phyloP scores from a whole-genome alignment of 2,329 filamentous ascomycete genomes.

The Penicillium concentricum region DNA sequence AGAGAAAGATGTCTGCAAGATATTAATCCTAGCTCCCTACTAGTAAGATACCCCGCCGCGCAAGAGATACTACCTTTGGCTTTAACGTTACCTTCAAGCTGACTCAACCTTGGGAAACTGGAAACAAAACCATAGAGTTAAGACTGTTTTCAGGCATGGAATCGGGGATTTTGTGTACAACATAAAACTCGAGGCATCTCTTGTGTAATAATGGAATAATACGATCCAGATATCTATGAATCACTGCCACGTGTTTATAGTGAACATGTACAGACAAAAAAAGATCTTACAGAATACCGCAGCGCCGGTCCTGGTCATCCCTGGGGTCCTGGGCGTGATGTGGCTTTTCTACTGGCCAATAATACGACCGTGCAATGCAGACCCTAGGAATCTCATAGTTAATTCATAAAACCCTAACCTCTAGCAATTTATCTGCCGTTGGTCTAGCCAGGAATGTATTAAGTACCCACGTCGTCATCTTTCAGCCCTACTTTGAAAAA shows the following conservation, averaged over 20 bases:
- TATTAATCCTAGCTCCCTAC: background rate
- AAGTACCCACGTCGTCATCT: background rate
- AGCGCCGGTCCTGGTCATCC: background rate
- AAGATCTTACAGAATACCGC: background rate
- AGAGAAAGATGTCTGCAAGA: background rate
- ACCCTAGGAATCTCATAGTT: background rate
- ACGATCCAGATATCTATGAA: background rate
- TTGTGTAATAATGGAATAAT: background rate
- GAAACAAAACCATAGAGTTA: background rate
- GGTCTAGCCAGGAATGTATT: background rate
- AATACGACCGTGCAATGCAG: background rate
- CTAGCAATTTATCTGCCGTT: background rate
- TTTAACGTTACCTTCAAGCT: conserved; percentile 6
- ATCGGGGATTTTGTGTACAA: background rate
- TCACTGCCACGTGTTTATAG: background rate
- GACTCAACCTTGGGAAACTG: background rate
- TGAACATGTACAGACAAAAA: background rate
- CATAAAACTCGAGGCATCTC: background rate
- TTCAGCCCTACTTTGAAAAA: conserved; percentile 6
- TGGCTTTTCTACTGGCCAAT: background rate
- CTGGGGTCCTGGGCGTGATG: background rate
- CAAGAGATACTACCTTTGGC: background rate
- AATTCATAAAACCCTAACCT: background rate
- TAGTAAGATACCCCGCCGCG: background rate
- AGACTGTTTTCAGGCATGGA: background rate